phyloP scores from a whole-genome alignment of 2,329 filamentous ascomycete species.

The Aspergillus sp. region DNA sequence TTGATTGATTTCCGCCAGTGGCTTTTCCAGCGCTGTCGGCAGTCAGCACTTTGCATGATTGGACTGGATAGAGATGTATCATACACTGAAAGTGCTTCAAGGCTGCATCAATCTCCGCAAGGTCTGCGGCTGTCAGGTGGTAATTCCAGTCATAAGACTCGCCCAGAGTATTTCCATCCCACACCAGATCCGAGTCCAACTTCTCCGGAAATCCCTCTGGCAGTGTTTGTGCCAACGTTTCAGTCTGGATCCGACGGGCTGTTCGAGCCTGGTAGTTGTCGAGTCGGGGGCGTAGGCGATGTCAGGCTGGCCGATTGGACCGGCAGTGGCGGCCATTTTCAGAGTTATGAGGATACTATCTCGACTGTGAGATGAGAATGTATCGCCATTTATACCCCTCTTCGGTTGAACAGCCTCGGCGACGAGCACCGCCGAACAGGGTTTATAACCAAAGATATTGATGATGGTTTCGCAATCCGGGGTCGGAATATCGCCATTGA shows the following conservation, averaged over 20 bases:
- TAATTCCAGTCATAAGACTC: conserved; percentile 38
- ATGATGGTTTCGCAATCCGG: background rate
- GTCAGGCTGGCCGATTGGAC: background rate
- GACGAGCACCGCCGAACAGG: background rate
- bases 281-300: background rate
- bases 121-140: conserved; percentile 29
- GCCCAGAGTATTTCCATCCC: conserved; percentile 41
- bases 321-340: background rate
- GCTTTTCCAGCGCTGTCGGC: conserved; percentile 24
- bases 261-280: background rate
- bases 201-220: conserved; percentile 39
- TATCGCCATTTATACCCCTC: background rate
- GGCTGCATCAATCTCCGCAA: conserved; percentile 42
- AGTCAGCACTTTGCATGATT: no score
- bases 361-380: background rate
- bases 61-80: no score
- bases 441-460: no score
- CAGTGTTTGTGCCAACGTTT: conserved; percentile 13
- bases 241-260: background rate
- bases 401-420: background rate
- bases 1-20: conserved; percentile 39
- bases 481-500: background rate
- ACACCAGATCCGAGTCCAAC: conserved; percentile 41
- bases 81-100: conserved; percentile 39
- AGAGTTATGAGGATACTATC: background rate